These are phyloP conservation scores for Phialemoniopsis sp. DNA, from an alignment of 2,329 filamentous ascomycete species.

Conservation along the genomic window DNA sequence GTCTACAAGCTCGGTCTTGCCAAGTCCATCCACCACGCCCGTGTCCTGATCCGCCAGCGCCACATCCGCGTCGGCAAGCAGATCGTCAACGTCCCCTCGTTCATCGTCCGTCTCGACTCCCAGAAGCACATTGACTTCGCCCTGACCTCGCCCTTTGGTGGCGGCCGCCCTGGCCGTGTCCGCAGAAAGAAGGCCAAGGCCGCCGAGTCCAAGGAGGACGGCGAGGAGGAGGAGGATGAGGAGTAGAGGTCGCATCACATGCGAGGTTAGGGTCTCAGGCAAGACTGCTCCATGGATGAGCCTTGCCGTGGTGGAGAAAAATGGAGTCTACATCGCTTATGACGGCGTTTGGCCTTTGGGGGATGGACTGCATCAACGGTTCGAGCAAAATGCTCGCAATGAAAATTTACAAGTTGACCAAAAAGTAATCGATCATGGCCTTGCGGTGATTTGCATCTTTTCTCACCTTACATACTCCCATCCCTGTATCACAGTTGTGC, in stretches of 20 bases:
- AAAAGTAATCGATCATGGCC: no score
- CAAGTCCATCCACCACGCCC: constrained; percentile 99
- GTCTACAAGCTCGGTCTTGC: constrained; percentile 99
- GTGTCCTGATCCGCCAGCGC: constrained; percentile 98
- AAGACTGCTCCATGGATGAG: no score
- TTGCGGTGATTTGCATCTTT: no score
- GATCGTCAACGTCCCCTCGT: constrained; percentile 99
- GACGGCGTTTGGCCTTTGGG: constrained; percentile 4
- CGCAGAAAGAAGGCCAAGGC: constrained; percentile 99
- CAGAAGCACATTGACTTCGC: constrained; percentile 99
- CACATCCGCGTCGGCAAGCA: constrained; percentile 99
- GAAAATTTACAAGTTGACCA: no score
- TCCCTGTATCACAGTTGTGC: no score
- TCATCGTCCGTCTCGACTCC: constrained; percentile 99
- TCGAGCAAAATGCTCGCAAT: no score
- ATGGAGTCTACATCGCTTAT: constrained; percentile 2
- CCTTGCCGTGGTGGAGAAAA: not conserved
- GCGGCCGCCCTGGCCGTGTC: constrained; percentile 94
- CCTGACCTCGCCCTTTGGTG: constrained; percentile 94
- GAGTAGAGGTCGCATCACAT: constrained; percentile 38
- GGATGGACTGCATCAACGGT: no score
- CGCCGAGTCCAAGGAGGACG: constrained; percentile 78
- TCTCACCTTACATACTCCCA: no score
- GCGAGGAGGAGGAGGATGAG: constrained; percentile 84
- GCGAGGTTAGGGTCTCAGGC: no score